A percentile compares a stretch with the other conserved stretches of the same genome.
Conservation (phyloP, 768 basidiomycete genomes). For the Pleurotus citrinopileatus region DNA sequence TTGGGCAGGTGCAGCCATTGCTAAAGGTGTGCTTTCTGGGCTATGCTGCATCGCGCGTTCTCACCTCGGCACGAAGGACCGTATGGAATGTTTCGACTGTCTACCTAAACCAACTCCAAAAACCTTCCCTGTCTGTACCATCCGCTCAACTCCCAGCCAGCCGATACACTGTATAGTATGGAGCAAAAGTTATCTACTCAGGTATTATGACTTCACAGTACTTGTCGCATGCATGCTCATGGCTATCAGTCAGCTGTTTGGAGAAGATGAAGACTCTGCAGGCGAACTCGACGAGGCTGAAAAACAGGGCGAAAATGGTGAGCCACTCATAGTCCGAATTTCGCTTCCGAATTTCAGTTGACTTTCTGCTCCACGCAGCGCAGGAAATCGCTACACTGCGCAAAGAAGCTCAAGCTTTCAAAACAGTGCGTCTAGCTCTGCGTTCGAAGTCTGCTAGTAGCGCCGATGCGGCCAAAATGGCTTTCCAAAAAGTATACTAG, state of each 20-base stretch:
- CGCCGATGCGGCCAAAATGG: conserved; percentile 57
- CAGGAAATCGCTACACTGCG: conserved; percentile 89
- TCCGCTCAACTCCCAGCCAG: conserved; percentile 93
- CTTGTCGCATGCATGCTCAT: conserved; percentile 3
- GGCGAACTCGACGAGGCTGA: conserved; percentile 90
- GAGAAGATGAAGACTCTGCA: conserved; percentile 82
- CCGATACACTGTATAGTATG: conserved; percentile 99
- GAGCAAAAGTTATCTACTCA: conserved; percentile 95
- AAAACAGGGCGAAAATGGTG: conserved; percentile 91
- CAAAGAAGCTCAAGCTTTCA: conserved; percentile 87
- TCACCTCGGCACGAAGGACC: conserved; percentile 47
- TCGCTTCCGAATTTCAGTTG: not conserved
- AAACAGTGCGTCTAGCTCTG: conserved; percentile 71
- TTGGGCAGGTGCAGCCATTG: conserved; percentile 95
- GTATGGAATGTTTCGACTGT: conserved; percentile 95
- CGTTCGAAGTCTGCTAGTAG: conserved; percentile 34
- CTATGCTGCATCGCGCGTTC: not conserved
- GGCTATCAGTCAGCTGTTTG: conserved; percentile 80
- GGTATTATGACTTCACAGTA: conserved; percentile 38
- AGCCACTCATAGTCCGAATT: conserved; percentile 14
- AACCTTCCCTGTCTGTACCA: conserved; percentile 96
- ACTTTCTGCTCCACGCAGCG: conserved; percentile 40
- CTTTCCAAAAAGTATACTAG: conserved; percentile 76
- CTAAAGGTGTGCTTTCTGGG: conserved; percentile 66
- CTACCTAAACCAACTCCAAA: conserved; percentile 91